These are phyloP conservation scores for Cicer bijugum DNA, from an alignment of 306 rosid species.

Conservation along the genomic window DNA sequence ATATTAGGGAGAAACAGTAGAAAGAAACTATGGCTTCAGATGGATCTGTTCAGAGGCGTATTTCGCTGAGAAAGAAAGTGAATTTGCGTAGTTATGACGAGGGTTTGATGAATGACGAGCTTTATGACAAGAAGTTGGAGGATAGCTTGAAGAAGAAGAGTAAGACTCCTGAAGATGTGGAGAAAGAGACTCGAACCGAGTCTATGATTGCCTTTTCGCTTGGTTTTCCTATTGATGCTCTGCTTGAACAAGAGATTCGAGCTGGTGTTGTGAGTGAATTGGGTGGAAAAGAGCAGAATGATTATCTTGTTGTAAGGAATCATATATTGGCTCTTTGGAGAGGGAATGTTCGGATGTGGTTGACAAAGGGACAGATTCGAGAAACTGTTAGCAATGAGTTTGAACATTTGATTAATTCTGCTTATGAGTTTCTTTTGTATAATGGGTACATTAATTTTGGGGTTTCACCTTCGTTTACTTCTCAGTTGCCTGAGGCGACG, in stretches of 20 bases:
- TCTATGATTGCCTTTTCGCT: constrained; percentile 90
- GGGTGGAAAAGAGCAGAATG: constrained; percentile 94
- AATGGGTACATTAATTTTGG: constrained; percentile 93
- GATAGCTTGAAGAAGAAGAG: constrained; percentile 64
- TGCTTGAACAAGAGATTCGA: constrained; percentile 76
- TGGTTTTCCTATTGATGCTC: constrained; percentile 83
- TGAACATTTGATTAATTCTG: constrained; percentile 75
- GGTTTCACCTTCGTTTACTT: constrained; percentile 66
- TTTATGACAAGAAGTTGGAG: constrained; percentile 74
- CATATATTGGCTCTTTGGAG: constrained; percentile 93
- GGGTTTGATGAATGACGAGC: constrained; percentile 82
- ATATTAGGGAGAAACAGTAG: constrained; percentile 51
- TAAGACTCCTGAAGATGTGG: constrained; percentile 64
- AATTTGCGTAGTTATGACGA: constrained; percentile 67
- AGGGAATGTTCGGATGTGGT: constrained; percentile 75
- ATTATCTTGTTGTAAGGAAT: constrained; percentile 88
- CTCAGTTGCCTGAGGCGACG: constrained; percentile 65
- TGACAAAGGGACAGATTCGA: constrained; percentile 69
- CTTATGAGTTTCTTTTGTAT: constrained; percentile 73
- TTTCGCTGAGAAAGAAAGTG: constrained; percentile 67
- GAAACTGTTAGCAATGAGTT: constrained; percentile 82
- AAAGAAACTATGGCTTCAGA: constrained; percentile 52
- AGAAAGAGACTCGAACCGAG: constrained; percentile 90
- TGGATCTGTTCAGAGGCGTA: constrained; percentile 59
- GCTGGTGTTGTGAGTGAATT: constrained; percentile 78